A percentile compares a stretch with the other conserved stretches of the same genome.
phyloP scores from a whole-genome alignment of 1,139 yeast genomes.

The Candida sanyaensis region DNA sequence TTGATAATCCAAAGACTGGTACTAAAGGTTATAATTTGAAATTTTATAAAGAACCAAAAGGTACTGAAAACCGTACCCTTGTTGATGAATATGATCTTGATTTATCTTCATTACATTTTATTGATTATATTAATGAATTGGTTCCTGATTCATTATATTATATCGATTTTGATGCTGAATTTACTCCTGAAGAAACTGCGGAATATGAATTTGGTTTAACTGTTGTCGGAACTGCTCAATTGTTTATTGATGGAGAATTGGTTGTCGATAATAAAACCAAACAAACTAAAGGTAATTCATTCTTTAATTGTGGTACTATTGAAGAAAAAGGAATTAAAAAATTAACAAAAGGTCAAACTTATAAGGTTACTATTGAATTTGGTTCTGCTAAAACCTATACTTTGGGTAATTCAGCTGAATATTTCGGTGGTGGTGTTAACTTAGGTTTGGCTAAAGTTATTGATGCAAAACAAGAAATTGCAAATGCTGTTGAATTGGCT shows the following conservation, averaged over 20 bases:
- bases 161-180: conserved; percentile 45
- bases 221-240: conserved; percentile 53
- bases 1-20: conserved; percentile 33
- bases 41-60: conserved; percentile 32
- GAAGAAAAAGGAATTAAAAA: conserved; percentile 43
- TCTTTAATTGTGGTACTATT: conserved; percentile 48
- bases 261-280: conserved; percentile 57
- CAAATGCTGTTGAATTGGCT: conserved; percentile 27
- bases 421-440: conserved; percentile 31
- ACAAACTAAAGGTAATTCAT: conserved; percentile 49
- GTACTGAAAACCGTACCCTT: conserved; percentile 18
- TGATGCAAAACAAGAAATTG: conserved; percentile 23
- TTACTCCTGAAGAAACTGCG: conserved; percentile 47
- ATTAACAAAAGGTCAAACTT: conserved; percentile 42
- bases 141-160: conserved; percentile 27
- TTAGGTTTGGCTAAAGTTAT: conserved; percentile 26
- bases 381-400: conserved; percentile 52
- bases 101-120: conserved; percentile 40
- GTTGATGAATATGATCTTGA: conserved; percentile 39
- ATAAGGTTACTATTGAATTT: conserved; percentile 49
- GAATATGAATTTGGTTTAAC: conserved; percentile 53
- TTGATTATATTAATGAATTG: conserved; percentile 43
- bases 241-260: conserved; percentile 51
- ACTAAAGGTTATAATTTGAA: conserved; percentile 39
- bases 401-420: conserved; percentile 18